phyloP scores from a whole-genome alignment of 768 basidiomycete genomes.

The Lanmaoa pseudosensibilis region DNA sequence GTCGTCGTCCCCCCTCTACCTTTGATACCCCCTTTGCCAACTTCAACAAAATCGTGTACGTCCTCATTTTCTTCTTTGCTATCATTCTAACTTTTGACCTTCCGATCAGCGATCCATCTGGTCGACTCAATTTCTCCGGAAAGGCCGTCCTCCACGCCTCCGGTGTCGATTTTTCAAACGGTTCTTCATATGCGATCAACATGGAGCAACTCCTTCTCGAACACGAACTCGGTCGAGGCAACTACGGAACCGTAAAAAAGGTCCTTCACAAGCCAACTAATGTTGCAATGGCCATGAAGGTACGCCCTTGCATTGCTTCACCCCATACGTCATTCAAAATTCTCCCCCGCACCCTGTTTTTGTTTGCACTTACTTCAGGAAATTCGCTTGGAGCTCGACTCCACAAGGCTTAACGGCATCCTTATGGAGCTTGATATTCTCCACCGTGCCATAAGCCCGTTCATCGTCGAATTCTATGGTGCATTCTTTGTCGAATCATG shows the following conservation, averaged over 20 bases:
- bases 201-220: slow-evolving; percentile 89
- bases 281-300: slow-evolving; percentile 99
- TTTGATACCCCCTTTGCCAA: slow-evolving; percentile 84
- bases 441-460: slow-evolving; percentile 86
- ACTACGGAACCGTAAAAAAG: slow-evolving; percentile 97
- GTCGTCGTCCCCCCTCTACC: slow-evolving; percentile 38
- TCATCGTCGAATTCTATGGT: slow-evolving; percentile 98
- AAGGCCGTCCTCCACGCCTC: slow-evolving; percentile 91
- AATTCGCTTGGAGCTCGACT: slow-evolving; percentile 94
- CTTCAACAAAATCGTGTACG: slow-evolving; percentile 92
- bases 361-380: slow-evolving; percentile 55
- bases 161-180: slow-evolving; percentile 88
- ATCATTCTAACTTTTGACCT: slow-evolving; percentile 3
- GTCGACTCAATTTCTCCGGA: slow-evolving; percentile 89
- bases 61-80: slow-evolving; percentile 20
- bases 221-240: slow-evolving; percentile 94
- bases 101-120: slow-evolving; percentile 80
- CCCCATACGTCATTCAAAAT: slow-evolving; percentile 11
- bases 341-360: neutral
- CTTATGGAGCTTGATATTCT: slow-evolving; percentile 99
- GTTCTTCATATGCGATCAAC: slow-evolving; percentile 89
- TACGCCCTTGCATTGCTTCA: slow-evolving; percentile 32
- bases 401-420: slow-evolving; percentile 91
- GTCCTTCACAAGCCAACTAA: slow-evolving; percentile 93
- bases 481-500: slow-evolving; percentile 99